Evolutionary conservation across 306 rosid genomes (phyloP).

Genomic region (Quercus agrifolia): DNA sequence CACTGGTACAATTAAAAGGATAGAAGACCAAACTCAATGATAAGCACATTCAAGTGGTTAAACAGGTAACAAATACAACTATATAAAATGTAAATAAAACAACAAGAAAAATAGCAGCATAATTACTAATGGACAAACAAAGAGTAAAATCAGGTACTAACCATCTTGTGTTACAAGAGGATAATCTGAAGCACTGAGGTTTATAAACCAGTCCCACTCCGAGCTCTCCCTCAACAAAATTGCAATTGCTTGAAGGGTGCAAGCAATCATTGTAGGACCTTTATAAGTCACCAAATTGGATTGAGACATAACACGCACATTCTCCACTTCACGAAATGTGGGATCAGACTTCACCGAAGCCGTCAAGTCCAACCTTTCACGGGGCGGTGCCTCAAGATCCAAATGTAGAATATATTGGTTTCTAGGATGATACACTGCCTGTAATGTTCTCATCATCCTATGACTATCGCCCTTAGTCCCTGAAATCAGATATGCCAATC

Average conservation of each 20-base stretch:
- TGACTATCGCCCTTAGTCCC: slow-evolving; percentile 96
- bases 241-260: slow-evolving; percentile 93
- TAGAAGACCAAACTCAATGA: slow-evolving; percentile 3
- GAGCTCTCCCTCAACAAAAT: slow-evolving; percentile 77
- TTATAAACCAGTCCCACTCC: slow-evolving; percentile 87
- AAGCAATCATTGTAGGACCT: slow-evolving; percentile 99
- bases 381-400: slow-evolving; percentile 98
- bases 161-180: slow-evolving; percentile 98
- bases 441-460: slow-evolving; percentile 91
- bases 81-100: slow-evolving; percentile 14
- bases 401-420: slow-evolving; percentile 87
- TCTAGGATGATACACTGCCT: slow-evolving; percentile 91
- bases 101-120: slow-evolving; percentile 2
- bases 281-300: slow-evolving; percentile 89
- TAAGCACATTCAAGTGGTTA: not conserved
- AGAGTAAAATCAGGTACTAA: slow-evolving; percentile 34
- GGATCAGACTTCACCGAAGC: slow-evolving; percentile 79
- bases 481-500: slow-evolving; percentile 89
- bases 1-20: slow-evolving; percentile 2
- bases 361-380: slow-evolving; percentile 92
- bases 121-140: slow-evolving; percentile 9
- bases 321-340: slow-evolving; percentile 70
- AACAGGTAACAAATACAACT: not conserved
- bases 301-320: slow-evolving; percentile 84
- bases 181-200: slow-evolving; percentile 97